Base-by-base conservation (phyloP, 2,329 filamentous ascomycete species). In the Annulohypoxylon truncatum region DNA sequence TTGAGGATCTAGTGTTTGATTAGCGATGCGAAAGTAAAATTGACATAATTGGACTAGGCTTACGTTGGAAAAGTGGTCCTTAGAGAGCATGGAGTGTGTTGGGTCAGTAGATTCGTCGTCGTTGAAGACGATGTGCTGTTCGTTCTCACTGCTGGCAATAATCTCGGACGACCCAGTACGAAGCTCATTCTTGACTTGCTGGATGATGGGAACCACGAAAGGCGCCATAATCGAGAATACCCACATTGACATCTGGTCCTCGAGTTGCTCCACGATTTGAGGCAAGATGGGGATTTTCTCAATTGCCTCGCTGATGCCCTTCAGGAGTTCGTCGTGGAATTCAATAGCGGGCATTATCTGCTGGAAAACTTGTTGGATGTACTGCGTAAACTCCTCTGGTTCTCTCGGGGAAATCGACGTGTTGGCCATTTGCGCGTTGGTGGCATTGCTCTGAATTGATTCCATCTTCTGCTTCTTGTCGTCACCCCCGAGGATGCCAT, bases 51-150 rank as follows among this genome's bases (percentile, higher is more conserved):
- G 31, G 3, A 8, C 28, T 20, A 4, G 20, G 73, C 84, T 79
- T 77, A 91, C 84, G 75, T 96, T 96, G 69, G 91, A 92, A 79
- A 97, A 97, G 80, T 97, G 94, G 74, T 97, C 94, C 82, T 97
- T 97, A 64, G 93, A 94, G 55, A 97, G 83, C 94, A 97, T 97
- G 18, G 93, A 96, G 82, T 97, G 94, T 1, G 94, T 97, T 0
- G 94, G 95, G 75, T 97, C 91, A 18, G 88, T 89, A 68, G 83
- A 91, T 54, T 86, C 68, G 75, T 96, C 90, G 70, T 97, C 90
- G 46, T 92, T 81, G 79, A 97, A 97, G 52, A 97, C 93, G 71
- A 96, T 86, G 74, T 92, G 89, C 81, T 97, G 94, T 82, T 97
- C 91, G 55, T 90, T 87, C 77, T 90, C 86, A 77, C 92, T 95